Conservation (phyloP, 192 early-diverging fungal genomes). For the Irineochytrium annulatum region DNA sequence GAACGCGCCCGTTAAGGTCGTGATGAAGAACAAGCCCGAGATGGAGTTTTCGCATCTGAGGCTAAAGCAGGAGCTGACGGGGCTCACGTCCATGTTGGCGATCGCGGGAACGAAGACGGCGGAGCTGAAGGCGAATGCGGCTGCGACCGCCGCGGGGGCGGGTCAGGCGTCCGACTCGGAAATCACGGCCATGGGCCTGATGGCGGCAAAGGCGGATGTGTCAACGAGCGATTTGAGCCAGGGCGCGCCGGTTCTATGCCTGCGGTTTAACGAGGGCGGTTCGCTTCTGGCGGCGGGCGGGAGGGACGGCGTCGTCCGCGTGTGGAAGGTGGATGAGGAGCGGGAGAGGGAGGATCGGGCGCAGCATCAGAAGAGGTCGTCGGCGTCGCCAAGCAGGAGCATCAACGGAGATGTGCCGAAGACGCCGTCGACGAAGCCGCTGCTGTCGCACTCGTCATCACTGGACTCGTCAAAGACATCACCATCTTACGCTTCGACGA, state of each 20-base stretch:
- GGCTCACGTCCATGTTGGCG: neutral
- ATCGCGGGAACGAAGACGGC: neutral
- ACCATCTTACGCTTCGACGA: neutral
- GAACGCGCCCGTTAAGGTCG: slow-evolving; percentile 31
- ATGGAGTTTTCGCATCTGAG: slow-evolving; percentile 25
- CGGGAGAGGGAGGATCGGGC: neutral
- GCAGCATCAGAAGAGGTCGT: slow-evolving; percentile 13
- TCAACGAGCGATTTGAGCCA: no score
- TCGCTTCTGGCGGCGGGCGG: slow-evolving; percentile 23
- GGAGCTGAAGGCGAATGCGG: neutral
- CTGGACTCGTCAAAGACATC: slow-evolving; percentile 2
- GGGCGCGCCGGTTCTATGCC: no score
- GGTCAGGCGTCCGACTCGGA: no score
- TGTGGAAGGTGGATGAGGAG: slow-evolving; percentile 48
- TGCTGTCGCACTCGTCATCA: neutral
- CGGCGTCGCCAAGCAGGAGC: slow-evolving; percentile 7
- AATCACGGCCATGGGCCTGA: no score
- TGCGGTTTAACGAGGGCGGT: slow-evolving; percentile 18
- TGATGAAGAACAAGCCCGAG: slow-evolving; percentile 24
- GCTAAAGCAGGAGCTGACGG: slow-evolving; percentile 28
- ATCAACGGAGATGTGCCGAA: slow-evolving; percentile 1
- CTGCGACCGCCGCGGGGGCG: no score
- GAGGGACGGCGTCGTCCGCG: slow-evolving; percentile 35
- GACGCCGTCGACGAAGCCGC: neutral
- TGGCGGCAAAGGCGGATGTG: no score